Percentiles rank a stretch among this genome's conserved stretches.
phyloP scores from a whole-genome alignment of 106 monocot genomes.

The Dendrobium huoshanense region DNA sequence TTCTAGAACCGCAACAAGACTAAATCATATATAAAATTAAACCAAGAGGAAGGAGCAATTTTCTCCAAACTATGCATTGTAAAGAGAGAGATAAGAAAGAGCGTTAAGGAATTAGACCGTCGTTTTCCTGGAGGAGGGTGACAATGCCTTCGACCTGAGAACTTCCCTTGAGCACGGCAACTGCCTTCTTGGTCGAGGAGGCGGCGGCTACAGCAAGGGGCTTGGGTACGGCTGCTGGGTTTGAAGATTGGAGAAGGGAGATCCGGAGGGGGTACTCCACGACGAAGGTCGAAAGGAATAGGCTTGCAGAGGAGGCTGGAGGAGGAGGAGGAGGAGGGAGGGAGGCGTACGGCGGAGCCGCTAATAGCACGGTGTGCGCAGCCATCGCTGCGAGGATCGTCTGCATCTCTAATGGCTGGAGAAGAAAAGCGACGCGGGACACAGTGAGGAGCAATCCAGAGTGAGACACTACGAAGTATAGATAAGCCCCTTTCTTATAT shows the following conservation, averaged over 20 bases:
- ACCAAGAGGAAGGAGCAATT: no score
- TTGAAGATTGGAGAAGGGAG: not conserved
- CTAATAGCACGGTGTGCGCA: slow-evolving; percentile 27
- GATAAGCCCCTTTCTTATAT: no score
- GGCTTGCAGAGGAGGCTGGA: slow-evolving; percentile 25
- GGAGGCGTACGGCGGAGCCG: slow-evolving; percentile 1
- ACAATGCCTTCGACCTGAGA: slow-evolving; percentile 74
- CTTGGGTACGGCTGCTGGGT: not conserved
- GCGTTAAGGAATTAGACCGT: slow-evolving; percentile 22
- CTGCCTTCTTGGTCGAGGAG: slow-evolving; percentile 60
- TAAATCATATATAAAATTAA: no score
- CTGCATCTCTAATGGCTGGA: slow-evolving; percentile 19
- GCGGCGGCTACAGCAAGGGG: slow-evolving; percentile 30
- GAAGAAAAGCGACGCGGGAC: not conserved
- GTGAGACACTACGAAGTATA: no score
- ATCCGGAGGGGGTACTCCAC: slow-evolving; percentile 8
- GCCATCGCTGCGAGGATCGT: slow-evolving; percentile 43
- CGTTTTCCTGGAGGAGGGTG: slow-evolving; percentile 58
- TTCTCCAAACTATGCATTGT: no score
- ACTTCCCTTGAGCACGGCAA: slow-evolving; percentile 76
- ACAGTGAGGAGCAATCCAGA: no score
- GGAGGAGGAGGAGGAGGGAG: not conserved
- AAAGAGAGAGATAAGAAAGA: not conserved
- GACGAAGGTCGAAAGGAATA: slow-evolving; percentile 21
- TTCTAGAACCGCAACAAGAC: no score